Percentiles rank a stretch among this genome's conserved stretches.
phyloP scores from a whole-genome alignment of 768 basidiomycete genomes.

The Trametes elegans region DNA sequence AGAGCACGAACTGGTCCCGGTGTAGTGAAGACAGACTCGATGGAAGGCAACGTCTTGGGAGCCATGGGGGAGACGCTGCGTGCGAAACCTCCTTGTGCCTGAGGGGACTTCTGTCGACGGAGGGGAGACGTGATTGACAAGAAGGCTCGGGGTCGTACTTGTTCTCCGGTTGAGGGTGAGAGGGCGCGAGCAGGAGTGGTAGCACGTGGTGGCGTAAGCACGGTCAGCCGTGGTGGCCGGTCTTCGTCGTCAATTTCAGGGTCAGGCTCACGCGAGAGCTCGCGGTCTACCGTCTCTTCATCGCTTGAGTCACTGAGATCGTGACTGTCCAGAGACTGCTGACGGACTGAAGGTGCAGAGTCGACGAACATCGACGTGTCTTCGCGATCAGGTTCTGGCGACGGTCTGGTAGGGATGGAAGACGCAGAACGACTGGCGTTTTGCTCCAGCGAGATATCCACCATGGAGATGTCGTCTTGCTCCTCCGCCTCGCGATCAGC shows the following conservation, averaged over 20 bases:
- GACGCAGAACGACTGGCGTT: background rate
- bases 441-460: slow-evolving; percentile 19
- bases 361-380: background rate
- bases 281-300: slow-evolving; percentile 33
- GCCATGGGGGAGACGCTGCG: slow-evolving; percentile 1
- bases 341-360: background rate
- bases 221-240: background rate
- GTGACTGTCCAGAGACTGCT: background rate
- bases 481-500: background rate
- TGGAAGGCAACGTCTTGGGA: slow-evolving; percentile 14
- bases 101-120: slow-evolving; percentile 12
- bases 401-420: background rate
- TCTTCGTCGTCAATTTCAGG: slow-evolving; percentile 23
- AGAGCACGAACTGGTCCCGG: background rate
- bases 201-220: slow-evolving; percentile 1
- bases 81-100: background rate
- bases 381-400: background rate
- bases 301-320: slow-evolving; percentile 27
- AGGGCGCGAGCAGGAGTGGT: background rate
- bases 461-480: slow-evolving; percentile 7
- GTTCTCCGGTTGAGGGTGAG: background rate
- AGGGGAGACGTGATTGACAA: slow-evolving; percentile 12
- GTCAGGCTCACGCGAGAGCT: slow-evolving; percentile 32
- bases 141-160: slow-evolving; percentile 1
- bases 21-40: slow-evolving; percentile 7